phyloP scores from a whole-genome alignment of 2,329 filamentous ascomycete genomes.

The Colletotrichum australisinense region DNA sequence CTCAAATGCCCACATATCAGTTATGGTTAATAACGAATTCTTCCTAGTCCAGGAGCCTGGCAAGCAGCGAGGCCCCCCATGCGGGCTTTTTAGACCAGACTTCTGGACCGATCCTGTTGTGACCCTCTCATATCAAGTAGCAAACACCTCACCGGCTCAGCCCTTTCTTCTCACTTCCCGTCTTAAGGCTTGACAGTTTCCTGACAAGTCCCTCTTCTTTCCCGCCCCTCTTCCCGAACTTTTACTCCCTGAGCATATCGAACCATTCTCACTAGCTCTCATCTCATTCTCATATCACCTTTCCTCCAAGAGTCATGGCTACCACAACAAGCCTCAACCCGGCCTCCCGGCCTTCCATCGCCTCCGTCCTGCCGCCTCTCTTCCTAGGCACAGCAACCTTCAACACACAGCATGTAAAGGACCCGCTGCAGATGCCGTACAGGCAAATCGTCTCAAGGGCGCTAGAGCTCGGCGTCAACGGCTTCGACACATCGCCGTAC shows the following conservation, averaged over 20 bases:
- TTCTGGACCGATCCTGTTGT: background rate
- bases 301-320: slow-evolving; percentile 4
- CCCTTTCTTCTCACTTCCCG: background rate
- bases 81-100: slow-evolving; percentile 3
- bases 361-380: slow-evolving; percentile 76
- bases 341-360: slow-evolving; percentile 17
- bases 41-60: slow-evolving; percentile 16
- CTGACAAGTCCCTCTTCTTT: background rate
- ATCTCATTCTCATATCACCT: background rate
- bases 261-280: background rate
- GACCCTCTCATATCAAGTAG: slow-evolving; percentile 16
- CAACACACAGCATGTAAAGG: slow-evolving; percentile 81
- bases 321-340: slow-evolving; percentile 18
- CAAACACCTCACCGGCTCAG: slow-evolving; percentile 2
- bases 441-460: slow-evolving; percentile 30
- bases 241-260: background rate
- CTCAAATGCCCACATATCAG: background rate
- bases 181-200: background rate
- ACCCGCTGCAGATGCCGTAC: slow-evolving; percentile 34
- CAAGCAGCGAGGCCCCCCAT: background rate
- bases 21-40: slow-evolving; percentile 13
- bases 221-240: background rate
- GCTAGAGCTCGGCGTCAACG: slow-evolving; percentile 29
- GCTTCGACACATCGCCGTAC: slow-evolving; percentile 35
- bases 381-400: slow-evolving; percentile 91